These are phyloP conservation scores for Pleurotus tuber-regium DNA, from an alignment of 768 basidiomycete genomes.

Conservation along the genomic window DNA sequence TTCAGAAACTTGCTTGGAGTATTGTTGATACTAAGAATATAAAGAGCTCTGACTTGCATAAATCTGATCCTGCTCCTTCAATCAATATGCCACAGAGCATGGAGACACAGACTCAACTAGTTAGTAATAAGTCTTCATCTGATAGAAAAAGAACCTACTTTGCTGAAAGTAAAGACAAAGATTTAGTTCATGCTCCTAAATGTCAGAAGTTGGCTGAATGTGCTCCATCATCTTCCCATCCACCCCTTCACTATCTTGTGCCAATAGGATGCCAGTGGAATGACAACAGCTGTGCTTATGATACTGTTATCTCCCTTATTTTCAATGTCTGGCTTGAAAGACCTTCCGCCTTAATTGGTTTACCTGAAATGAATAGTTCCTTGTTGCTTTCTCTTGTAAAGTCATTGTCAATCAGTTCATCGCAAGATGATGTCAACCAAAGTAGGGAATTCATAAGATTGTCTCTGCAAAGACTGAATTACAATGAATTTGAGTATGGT, in stretches of 20 bases:
- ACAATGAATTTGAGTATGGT: no score
- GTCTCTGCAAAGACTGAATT: no score
- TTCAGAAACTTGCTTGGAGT: background rate
- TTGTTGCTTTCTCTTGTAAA: background rate
- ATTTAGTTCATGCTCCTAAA: background rate
- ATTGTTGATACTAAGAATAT: background rate
- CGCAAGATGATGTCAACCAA: background rate
- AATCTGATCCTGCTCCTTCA: background rate
- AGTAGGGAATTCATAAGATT: background rate
- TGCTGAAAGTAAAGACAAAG: background rate
- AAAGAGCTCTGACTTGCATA: background rate
- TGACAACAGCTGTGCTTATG: conserved; percentile 30
- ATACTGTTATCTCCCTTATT: conserved; percentile 21
- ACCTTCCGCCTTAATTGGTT: conserved; percentile 4
- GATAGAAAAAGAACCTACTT: background rate
- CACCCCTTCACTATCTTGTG: background rate
- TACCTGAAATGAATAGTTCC: background rate
- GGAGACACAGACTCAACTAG: background rate
- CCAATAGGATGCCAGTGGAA: conserved; percentile 18
- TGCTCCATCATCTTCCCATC: background rate
- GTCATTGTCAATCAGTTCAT: background rate
- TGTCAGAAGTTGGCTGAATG: background rate
- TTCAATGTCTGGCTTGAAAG: conserved; percentile 19
- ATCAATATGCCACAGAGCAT: background rate
- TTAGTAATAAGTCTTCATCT: background rate